Conservation (phyloP, 371 early-diverging fungal genomes). For the Lichtheimia hyalospora region DNA sequence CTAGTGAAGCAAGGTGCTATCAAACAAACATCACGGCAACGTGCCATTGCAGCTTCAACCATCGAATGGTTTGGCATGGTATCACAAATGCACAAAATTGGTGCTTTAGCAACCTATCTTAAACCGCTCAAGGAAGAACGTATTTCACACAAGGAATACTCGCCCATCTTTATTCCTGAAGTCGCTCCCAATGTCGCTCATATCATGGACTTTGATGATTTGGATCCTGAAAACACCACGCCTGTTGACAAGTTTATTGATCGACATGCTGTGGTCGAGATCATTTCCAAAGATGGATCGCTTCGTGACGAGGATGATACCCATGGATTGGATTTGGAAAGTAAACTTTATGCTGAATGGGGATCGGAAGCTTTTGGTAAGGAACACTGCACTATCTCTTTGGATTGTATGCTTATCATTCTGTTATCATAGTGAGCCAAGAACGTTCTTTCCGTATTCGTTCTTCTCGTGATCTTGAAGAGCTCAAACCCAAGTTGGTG, state of each 20-base stretch:
- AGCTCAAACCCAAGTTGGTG: slow-evolving; percentile 45
- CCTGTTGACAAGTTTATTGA: slow-evolving; percentile 31
- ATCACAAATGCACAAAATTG: slow-evolving; percentile 35
- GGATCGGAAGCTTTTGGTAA: slow-evolving; percentile 37
- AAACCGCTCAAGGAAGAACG: slow-evolving; percentile 33
- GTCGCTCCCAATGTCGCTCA: slow-evolving; percentile 11
- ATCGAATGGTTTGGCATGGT: slow-evolving; percentile 54
- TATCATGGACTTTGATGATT: slow-evolving; percentile 21
- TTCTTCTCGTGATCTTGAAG: slow-evolving; percentile 45
- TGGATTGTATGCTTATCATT: not conserved
- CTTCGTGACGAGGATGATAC: slow-evolving; percentile 47
- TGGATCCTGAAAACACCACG: slow-evolving; percentile 25
- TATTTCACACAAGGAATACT: slow-evolving; percentile 33
- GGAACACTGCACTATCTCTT: not conserved
- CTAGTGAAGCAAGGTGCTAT: slow-evolving; percentile 35
- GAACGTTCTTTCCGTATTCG: slow-evolving; percentile 46
- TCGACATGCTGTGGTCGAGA: slow-evolving; percentile 33
- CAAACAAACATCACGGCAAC: slow-evolving; percentile 44
- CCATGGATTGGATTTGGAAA: slow-evolving; percentile 45
- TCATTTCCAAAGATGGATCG: slow-evolving; percentile 40
- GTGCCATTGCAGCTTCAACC: slow-evolving; percentile 59
- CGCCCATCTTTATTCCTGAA: slow-evolving; percentile 23
- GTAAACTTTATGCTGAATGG: slow-evolving; percentile 43
- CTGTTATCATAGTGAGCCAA: slow-evolving; percentile 21
- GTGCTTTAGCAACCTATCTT: slow-evolving; percentile 28